These are phyloP conservation scores for Tritrichomonas foetus DNA, from an alignment of 208 protist species.

Conservation along the genomic window DNA sequence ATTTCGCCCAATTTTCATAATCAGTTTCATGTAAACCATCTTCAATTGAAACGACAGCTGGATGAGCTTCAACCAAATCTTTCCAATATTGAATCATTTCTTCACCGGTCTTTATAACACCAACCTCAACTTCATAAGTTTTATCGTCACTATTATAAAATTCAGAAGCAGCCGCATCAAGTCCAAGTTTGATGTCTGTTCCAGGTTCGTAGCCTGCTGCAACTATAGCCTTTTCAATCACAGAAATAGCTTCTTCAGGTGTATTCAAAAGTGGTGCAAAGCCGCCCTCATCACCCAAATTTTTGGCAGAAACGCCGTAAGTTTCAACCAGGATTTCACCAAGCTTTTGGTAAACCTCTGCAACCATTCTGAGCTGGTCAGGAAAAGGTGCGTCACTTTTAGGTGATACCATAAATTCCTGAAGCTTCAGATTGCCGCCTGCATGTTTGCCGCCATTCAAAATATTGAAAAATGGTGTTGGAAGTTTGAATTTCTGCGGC, in stretches of 20 bases:
- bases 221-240: constrained; percentile 85
- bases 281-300: constrained; percentile 97
- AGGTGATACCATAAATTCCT: constrained; percentile 85
- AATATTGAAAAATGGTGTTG: constrained; percentile 39
- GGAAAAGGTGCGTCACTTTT: constrained; percentile 79
- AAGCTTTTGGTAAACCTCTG: constrained; percentile 93
- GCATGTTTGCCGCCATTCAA: constrained; percentile 44
- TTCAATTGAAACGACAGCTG: constrained; percentile 85
- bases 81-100: constrained; percentile 50
- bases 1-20: constrained; percentile 47
- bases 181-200: constrained; percentile 88
- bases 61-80: constrained; percentile 44
- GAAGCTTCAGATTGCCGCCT: constrained; percentile 13
- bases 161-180: constrained; percentile 96
- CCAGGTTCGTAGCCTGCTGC: constrained; percentile 72
- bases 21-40: constrained; percentile 97
- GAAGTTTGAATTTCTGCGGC: neutral
- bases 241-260: constrained; percentile 10
- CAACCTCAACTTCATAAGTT: constrained; percentile 78
- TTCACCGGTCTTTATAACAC: constrained; percentile 22
- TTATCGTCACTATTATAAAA: constrained; percentile 83
- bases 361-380: constrained; percentile 53
- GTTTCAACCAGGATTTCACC: constrained; percentile 86
- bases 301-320: constrained; percentile 81
- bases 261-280: constrained; percentile 68